Percentiles rank a stretch among this genome's conserved stretches.
Evolutionary conservation across 805 yeast species (phyloP).

Genomic region (Candida wancherniae): DNA sequence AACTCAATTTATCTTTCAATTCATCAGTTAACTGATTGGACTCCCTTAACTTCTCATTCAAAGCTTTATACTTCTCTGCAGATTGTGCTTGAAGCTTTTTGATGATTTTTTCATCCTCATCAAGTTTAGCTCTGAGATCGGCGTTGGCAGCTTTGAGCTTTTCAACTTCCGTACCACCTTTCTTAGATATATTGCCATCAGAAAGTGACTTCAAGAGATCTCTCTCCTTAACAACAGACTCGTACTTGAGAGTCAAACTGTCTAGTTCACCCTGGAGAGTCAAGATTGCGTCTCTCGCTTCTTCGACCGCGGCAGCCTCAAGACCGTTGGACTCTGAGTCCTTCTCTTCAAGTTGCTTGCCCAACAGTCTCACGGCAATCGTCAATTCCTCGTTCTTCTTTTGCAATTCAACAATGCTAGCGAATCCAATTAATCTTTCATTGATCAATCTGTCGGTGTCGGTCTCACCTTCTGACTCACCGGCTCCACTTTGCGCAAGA

Average conservation of each 20-base stretch:
- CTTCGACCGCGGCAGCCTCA: conserved; percentile 49
- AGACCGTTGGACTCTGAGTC: conserved; percentile 43
- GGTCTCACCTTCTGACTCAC: conserved; percentile 32
- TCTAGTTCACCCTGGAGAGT: conserved; percentile 57
- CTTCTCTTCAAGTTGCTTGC: conserved; percentile 61
- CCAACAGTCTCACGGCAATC: conserved; percentile 64
- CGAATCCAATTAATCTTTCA: conserved; percentile 69
- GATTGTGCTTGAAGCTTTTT: conserved; percentile 34
- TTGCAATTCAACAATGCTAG: conserved; percentile 62
- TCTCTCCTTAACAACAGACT: conserved; percentile 57
- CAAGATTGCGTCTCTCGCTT: conserved; percentile 65
- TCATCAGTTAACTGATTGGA: conserved; percentile 32
- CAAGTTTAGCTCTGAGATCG: conserved; percentile 30
- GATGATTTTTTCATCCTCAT: conserved; percentile 36
- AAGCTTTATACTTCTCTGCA: conserved; percentile 39
- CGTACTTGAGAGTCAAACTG: conserved; percentile 46
- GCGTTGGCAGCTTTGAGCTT: conserved; percentile 23
- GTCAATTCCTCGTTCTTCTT: conserved; percentile 70
- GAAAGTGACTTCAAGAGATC: conserved; percentile 50
- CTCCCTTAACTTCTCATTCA: conserved; percentile 36
- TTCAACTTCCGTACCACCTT: conserved; percentile 20
- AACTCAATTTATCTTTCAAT: conserved; percentile 46
- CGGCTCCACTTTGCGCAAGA: conserved; percentile 34
- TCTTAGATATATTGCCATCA: conserved; percentile 3
- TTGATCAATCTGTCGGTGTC: conserved; percentile 73